Percentiles rank a stretch among this genome's conserved stretches.
These are phyloP conservation scores for Arthrobotrys iridis DNA, from an alignment of 2,329 filamentous ascomycete species.

Conservation along the genomic window DNA sequence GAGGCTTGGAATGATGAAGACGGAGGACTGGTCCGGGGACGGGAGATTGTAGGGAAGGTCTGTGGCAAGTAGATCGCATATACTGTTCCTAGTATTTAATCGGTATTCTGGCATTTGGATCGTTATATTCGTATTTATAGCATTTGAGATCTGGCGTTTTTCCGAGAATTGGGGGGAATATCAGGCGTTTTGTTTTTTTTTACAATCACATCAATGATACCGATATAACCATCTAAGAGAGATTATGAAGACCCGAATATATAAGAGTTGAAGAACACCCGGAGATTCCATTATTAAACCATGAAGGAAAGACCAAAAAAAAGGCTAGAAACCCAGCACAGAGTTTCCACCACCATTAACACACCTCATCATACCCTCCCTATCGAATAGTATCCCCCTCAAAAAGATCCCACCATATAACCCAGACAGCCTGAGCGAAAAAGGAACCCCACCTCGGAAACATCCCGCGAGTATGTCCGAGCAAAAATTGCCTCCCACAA, in stretches of 20 bases:
- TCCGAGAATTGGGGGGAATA: neutral
- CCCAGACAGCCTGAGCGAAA: no score
- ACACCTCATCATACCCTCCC: neutral
- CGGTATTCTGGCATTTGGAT: neutral
- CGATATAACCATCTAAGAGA: neutral
- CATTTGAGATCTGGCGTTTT: slow-evolving; percentile 17
- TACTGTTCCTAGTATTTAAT: neutral
- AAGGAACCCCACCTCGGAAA: no score
- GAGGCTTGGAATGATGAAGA: slow-evolving; percentile 46
- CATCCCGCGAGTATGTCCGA: no score
- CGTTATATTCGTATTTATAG: neutral
- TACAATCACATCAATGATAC: neutral
- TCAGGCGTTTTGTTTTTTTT: slow-evolving; percentile 9
- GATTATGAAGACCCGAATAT: neutral
- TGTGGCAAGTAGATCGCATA: slow-evolving; percentile 20
- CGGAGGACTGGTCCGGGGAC: slow-evolving; percentile 4
- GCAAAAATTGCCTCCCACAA: no score
- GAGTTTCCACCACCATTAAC: neutral
- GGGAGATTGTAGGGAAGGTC: slow-evolving; percentile 33
- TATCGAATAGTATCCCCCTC: neutral
- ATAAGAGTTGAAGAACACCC: neutral
- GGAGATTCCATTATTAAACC: slow-evolving; percentile 43
- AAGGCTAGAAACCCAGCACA: neutral
- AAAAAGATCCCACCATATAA: no score
- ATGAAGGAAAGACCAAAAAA: slow-evolving; percentile 13